A percentile compares a stretch with the other conserved stretches of the same genome.
Conservation (phyloP, 306 rosid species). For the Quercus engelmannii region DNA sequence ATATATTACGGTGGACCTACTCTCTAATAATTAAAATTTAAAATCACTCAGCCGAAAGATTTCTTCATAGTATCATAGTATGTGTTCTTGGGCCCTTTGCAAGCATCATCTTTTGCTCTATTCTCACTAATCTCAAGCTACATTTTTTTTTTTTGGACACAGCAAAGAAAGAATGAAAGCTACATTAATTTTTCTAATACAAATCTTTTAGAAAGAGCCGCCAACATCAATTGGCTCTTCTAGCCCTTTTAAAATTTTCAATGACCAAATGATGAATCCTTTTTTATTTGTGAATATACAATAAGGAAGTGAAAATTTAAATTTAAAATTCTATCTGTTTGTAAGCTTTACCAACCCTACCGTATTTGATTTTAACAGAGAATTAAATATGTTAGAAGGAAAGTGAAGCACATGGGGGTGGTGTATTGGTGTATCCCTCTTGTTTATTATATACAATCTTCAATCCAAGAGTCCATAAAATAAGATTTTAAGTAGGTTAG, state of each 20-base stretch:
- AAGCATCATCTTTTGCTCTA: conserved; percentile 24
- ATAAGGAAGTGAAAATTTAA: conserved; percentile 31
- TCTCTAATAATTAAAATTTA: not conserved
- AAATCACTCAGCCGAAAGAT: conserved; percentile 19
- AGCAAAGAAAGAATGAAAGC: too few species aligned
- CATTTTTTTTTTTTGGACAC: not conserved
- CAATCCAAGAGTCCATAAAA: conserved; percentile 18
- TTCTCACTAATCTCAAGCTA: conserved; percentile 16
- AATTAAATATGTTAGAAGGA: conserved; percentile 25
- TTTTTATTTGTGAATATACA: conserved; percentile 21
- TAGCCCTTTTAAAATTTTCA: conserved; percentile 6
- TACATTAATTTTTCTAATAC: not conserved
- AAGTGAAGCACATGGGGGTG: conserved; percentile 65
- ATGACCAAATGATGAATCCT: conserved; percentile 22
- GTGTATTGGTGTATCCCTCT: conserved; percentile 33
- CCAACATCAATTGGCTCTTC: conserved; percentile 25
- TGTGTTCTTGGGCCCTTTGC: not conserved
- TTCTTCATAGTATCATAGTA: not conserved
- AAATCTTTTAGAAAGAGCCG: conserved; percentile 2
- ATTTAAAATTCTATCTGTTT: conserved; percentile 15
- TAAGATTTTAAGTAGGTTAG: conserved; percentile 38
- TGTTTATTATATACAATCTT: conserved; percentile 20
- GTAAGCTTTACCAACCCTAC: conserved; percentile 24
- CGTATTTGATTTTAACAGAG: conserved; percentile 10
- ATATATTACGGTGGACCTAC: not conserved